phyloP scores from a whole-genome alignment of 129 eudicot genomes.

The Calendula officinalis region DNA sequence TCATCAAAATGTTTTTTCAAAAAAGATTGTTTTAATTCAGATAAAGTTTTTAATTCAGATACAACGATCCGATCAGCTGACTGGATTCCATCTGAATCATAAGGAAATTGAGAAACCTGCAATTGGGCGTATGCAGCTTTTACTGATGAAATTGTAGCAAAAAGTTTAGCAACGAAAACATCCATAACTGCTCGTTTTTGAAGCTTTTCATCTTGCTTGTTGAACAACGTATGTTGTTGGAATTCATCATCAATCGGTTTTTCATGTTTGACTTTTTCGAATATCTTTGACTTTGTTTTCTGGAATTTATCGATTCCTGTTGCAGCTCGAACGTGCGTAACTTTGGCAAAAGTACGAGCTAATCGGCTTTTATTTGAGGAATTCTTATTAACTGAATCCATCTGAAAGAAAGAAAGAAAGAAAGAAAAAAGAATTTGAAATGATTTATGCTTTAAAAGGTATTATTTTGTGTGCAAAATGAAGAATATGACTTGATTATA shows the following conservation, averaged over 20 bases:
- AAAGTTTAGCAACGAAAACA: conserved; percentile 67
- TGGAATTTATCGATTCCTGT: conserved; percentile 46
- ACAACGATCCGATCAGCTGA: conserved; percentile 62
- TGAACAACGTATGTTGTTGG: conserved; percentile 17
- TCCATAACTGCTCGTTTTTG: conserved; percentile 33
- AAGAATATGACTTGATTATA: not conserved
- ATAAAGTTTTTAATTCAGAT: conserved; percentile 57
- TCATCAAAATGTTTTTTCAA: conserved; percentile 71
- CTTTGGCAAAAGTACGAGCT: conserved; percentile 78
- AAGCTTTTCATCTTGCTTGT: conserved; percentile 46
- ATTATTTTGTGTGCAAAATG: conserved; percentile 2
- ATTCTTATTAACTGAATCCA: conserved; percentile 52
- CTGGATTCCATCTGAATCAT: conserved; percentile 76
- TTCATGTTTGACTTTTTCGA: conserved; percentile 36
- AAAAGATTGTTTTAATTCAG: conserved; percentile 71
- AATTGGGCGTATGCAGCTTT: conserved; percentile 80
- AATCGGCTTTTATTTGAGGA: conserved; percentile 52
- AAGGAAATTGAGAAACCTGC: conserved; percentile 68
- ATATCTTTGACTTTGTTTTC: conserved; percentile 33
- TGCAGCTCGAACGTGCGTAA: conserved; percentile 57
- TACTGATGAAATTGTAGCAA: conserved; percentile 63
- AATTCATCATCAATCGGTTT: not conserved
- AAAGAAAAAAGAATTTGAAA: conserved; percentile 1
- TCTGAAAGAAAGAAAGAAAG: conserved; percentile 43
- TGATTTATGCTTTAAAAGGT: not conserved